phyloP scores from a whole-genome alignment of 805 yeast genomes.

The Komagataella mondaviorum region DNA sequence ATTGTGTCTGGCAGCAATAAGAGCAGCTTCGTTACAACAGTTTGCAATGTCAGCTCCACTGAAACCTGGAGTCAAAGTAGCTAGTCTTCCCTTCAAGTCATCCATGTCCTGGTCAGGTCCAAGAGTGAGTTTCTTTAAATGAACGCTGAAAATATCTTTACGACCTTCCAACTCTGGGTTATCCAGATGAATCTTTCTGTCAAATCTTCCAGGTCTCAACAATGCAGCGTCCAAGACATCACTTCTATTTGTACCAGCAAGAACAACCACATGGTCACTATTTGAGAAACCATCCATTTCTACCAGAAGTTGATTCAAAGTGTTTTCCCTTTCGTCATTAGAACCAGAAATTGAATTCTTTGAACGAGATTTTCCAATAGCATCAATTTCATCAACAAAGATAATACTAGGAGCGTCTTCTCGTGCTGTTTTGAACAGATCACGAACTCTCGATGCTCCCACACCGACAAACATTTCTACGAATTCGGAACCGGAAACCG shows the following conservation, averaged over 20 bases:
- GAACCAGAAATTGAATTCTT: slow-evolving; percentile 58
- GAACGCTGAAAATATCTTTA: slow-evolving; percentile 83
- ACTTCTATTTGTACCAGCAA: slow-evolving; percentile 95
- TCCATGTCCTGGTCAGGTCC: slow-evolving; percentile 27
- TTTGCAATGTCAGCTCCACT: slow-evolving; percentile 98
- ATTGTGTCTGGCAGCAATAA: slow-evolving; percentile 84
- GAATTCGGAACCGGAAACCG: slow-evolving; percentile 95
- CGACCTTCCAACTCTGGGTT: slow-evolving; percentile 93
- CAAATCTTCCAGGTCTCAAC: slow-evolving; percentile 95
- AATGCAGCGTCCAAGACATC: slow-evolving; percentile 89
- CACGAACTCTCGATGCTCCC: slow-evolving; percentile 97
- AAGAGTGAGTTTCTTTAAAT: slow-evolving; percentile 60
- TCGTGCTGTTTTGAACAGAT: slow-evolving; percentile 82
- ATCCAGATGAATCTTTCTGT: slow-evolving; percentile 84
- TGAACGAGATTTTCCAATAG: slow-evolving; percentile 90
- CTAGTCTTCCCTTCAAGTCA: slow-evolving; percentile 70
- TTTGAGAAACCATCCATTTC: slow-evolving; percentile 98
- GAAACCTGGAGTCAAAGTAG: slow-evolving; percentile 96
- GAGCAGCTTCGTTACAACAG: slow-evolving; percentile 93
- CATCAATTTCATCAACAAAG: slow-evolving; percentile 98
- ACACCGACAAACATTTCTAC: slow-evolving; percentile 99
- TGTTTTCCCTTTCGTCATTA: slow-evolving; percentile 94
- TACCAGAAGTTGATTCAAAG: slow-evolving; percentile 87
- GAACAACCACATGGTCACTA: slow-evolving; percentile 86
- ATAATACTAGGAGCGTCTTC: slow-evolving; percentile 90